Base-by-base conservation (phyloP, 202 grass and related monocot genomes). In the Carex arenaria region DNA sequence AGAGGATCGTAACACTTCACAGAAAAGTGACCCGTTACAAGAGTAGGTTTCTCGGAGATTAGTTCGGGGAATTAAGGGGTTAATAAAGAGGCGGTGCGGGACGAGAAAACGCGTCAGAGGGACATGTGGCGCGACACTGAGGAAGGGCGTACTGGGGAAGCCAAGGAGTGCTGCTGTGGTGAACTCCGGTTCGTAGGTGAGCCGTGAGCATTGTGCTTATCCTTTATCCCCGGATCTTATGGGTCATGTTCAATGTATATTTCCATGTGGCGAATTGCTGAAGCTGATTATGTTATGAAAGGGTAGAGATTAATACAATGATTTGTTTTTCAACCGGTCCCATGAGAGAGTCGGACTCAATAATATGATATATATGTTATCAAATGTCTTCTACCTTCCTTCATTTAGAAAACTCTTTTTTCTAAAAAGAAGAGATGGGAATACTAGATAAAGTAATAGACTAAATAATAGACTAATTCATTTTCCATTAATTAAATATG, bases 81-180 rank as follows among this genome's bases (percentile, higher is more conserved):
- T 54, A 53, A 67, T 67, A 82, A 67, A 62, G 31, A 82, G 7
- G 26, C 80, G 64, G 64, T 82, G 80, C 18, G 47, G 28, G 65
- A 55, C 7, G 18, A 57, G 64, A 82, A 57, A 82, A 18, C 80
- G 80, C 80, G 80, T 82, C 14, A 38, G 40, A 9, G 9, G 26
- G 63, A 82, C 80, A 82, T 67, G 80, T 82, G 80, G 80, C 64
- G 19, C 38, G 72, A 19, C 19, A 30, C 47, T 32, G 71, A 78
- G 61, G 61, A 13, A 64, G 12, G 45, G 40, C 80, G 63, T 69
- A 67, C 6, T 10, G 2, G 12, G 80, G 45, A 68, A 82, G 80
- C 42, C 80, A 52, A 52, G 36, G 47, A 31, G 43, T 26, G 36
- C 12, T n/a, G 49, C 19, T 23, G 1, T 77, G 72, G 26, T 3